Conservation (phyloP, 805 yeast species). For the Kregervanrija fluxuum region DNA sequence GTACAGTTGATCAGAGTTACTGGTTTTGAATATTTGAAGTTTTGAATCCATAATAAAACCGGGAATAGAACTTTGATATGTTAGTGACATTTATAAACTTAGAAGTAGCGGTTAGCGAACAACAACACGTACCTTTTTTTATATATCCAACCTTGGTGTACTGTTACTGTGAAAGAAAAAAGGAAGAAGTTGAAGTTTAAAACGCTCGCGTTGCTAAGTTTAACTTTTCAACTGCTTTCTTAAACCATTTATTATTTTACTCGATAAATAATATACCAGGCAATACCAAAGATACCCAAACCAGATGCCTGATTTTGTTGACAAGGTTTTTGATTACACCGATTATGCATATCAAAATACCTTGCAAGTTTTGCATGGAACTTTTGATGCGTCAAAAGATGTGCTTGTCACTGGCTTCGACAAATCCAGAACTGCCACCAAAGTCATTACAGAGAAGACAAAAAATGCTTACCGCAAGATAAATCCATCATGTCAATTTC, state of each 20-base stretch:
- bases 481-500: neutral
- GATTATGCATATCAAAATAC: neutral
- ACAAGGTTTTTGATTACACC: constrained; percentile 11
- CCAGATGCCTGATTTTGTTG: constrained; percentile 17
- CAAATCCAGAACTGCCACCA: too few relatives aligned
- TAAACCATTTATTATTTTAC: too few relatives aligned
- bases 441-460: neutral
- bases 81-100: neutral
- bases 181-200: neutral
- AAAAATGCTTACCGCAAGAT: neutral
- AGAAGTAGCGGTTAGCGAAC: neutral
- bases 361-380: neutral
- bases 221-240: neutral
- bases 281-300: neutral
- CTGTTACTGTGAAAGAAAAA: neutral
- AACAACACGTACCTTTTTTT: too few relatives aligned
- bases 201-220: neutral
- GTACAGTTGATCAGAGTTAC: constrained; percentile 16
- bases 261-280: too few relatives aligned
- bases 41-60: constrained; percentile 1
- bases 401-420: neutral
- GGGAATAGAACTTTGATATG: neutral
- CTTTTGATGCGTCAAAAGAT: neutral
- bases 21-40: constrained; percentile 10
- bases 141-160: neutral